Evolutionary conservation across 2,329 filamentous ascomycete species (phyloP), one percentile per base, ranked within the genome.

Genomic region (Cladosporium austrohemisphaericum): DNA sequence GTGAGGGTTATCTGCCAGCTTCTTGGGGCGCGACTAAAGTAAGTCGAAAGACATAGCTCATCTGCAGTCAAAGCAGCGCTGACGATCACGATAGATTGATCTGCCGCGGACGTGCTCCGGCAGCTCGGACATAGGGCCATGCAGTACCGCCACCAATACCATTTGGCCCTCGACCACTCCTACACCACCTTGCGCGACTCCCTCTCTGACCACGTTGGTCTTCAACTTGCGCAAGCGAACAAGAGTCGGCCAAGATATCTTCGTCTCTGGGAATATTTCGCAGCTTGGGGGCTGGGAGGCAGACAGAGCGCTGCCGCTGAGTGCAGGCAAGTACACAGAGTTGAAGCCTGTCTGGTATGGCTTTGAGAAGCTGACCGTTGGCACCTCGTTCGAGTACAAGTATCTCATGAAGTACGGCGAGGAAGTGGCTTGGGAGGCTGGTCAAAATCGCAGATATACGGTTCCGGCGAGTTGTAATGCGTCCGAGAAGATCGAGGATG

Each of bases 381-480:
- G 82, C 2, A 70, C 71, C 36, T 65, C 64, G 1, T 68, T 88
- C 26, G 60, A 80, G 68, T 88, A 88, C 65, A 87, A 87, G 70
- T 88, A 79, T 60, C 76, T 87, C 56, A 76, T 79, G 36, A 74
- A 83, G 29, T 72, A 76, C 55, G 77, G 80, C 0, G 68, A 67
- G 0, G 66, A 84, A 7, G 71, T 66, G 2, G 33, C 22, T 13
- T 88, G 84, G 83, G 84, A 88, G 69, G 70, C 67, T 36, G 83
- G 83, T 53, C 63, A 66, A 4, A 71, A 72, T 51, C 59, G 68
- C 8, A 53, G 41, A 9, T 71, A 64, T 49, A 66, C 61, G 0
- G 46, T 52, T n/a, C 53, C 55, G 16, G 25, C 25, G 10, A 59
- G 49, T 20, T 59, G 57, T 41, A 50, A 31, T n/a, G 57, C 53